Evolutionary conservation across 2,329 filamentous ascomycete species (phyloP), one percentile per base, ranked within the genome.

Genomic region (Phialophora chinensis): DNA sequence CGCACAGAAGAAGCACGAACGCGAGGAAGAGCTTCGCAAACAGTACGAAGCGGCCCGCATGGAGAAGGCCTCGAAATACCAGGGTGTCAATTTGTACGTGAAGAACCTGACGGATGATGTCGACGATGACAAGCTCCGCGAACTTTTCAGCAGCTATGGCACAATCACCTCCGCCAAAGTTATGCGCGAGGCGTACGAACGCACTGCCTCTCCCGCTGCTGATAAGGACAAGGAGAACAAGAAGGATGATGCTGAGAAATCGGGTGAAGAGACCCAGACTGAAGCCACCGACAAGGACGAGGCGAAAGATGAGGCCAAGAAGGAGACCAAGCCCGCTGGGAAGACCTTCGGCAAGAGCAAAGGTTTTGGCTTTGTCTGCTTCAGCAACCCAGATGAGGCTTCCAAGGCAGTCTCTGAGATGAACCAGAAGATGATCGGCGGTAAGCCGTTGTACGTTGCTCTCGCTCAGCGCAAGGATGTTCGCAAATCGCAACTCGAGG

Each of bases 1-100:
- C 79, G 95, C 95, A 66, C 95, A 98, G 86, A 99, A 99, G 91
- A 99, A 99, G 87, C 95, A 98, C 80, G 95, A 99, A 86, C 95
- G 95, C 76, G 95, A 99, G 85, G 95, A 99, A 84, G 95, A 99
- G 83, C 90, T 99, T 69, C 93, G 95, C 84, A 96, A 92, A 86
- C 96, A 97, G 77, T 98, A 99, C 81, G 95, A 99, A 83, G 94
- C 94, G 76, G 93, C 93, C 75, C 94, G 95, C 76, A 86, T 96
- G 75, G 95, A 99, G 87, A 99, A 99, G 87, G 93, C 93, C 80
- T 96, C 88, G 85, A 99, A 99, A 86, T 99, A 99, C 84, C 93
- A 97, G 84, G 95, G 95, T 74, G 95, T 99, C 80, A 99, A 99
- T 85, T 87, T 99, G 58, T 99, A 99, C 85, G 95, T 99, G 84